Evolutionary conservation across 2,329 filamentous ascomycete genomes (phyloP), one percentile per base, ranked within the genome.

Genomic region (Coleophoma eucalyptorum): DNA sequence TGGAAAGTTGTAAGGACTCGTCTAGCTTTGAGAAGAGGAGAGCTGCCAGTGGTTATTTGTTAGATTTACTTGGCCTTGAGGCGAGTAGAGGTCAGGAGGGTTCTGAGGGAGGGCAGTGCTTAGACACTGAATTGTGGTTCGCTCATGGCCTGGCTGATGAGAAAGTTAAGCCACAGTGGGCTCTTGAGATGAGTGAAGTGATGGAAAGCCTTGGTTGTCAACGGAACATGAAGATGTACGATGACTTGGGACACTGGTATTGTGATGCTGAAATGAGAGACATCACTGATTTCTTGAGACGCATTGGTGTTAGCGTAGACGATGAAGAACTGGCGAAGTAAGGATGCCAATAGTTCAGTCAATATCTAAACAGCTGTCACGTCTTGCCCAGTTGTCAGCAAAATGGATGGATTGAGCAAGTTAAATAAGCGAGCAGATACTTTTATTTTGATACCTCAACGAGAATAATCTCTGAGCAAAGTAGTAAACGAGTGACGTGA

Each of bases 81-180:
- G 31, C 19, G 41, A 32, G 48, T 34, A 19, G 37, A 15, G 18
- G 21, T 18, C n/a, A 11, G n/a, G 40, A 19, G 18, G 15, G 13
- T 41, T n/a, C 11, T 3, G 37, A 19, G 19, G 13, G 32, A 26
- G 43, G 18, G 37, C 37, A 48, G 31, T 32, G 19, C 19, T 21
- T 18, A n/a, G 46, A 12, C n/a, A 45, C 8, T 16, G 21, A 2
- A 37, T 53, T 12, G 46, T 51, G 32, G 37, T 35, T 61, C 19
- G 54, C 47, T 1, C 60, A 64, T 48, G 61, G 61, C 11, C 43
- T 46, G 15, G 16, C 32, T 16, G 61, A 64, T 52, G 15, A 26
- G 12, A 64, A 64, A 43, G 55, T 63, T 6, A 52, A 33, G 20
- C 35, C 50, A 19, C 46, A 56, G 33, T 63, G 59, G 61, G 58